Base-by-base conservation (phyloP, 352 stramenopile species). In the Phytophthora brassicae region DNA sequence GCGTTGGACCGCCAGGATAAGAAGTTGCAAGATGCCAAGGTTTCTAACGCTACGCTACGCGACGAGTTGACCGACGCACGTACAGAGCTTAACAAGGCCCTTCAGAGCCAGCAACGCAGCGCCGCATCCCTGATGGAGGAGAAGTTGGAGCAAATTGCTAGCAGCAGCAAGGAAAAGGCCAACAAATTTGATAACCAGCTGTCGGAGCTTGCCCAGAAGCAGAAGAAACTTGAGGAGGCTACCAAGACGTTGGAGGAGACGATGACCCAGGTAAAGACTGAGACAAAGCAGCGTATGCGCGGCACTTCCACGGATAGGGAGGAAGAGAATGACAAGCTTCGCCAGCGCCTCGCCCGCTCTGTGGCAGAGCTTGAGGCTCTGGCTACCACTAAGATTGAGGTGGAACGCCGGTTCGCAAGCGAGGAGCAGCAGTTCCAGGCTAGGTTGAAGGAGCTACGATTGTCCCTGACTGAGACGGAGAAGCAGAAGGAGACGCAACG, bases 1-100 rank as follows among this genome's bases (percentile, higher is more conserved):
- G 74, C 71, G 3, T 56, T 92, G 16, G 79, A 89, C 24, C 79
- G 81, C 1, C 81, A 90, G 24, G 83, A 90, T 39, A 89, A 82
- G 52, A 81, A 82, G 14, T 59, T 81, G 3, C 75, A 83, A 24
- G 81, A 89, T 33, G 47, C 72, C 16, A 90, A 89, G 50, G 20
- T 66, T 19, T 60, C 79, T 8, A 75, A 64, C 36, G 50, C 68
- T 0, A 57, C 75, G 6, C 63, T 89, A 20, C 76, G 68, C 16
- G 82, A 90, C 20, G 82, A 92, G 38, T 36, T 92, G 1, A 50
- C 47, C 1, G 75, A 88, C 24, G 77, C 79, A 3, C 69, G 74
- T n/a, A 63, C 82, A 2, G 79, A 92, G 45, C 55, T 92, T 1
- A 81, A 63, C 12, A 81, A 86, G 56, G 69, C 80, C 0, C 58